These are phyloP conservation scores for Paecilomyces dactylethromorphus DNA, from an alignment of 2,329 filamentous ascomycete genomes.

Conservation along the genomic window DNA sequence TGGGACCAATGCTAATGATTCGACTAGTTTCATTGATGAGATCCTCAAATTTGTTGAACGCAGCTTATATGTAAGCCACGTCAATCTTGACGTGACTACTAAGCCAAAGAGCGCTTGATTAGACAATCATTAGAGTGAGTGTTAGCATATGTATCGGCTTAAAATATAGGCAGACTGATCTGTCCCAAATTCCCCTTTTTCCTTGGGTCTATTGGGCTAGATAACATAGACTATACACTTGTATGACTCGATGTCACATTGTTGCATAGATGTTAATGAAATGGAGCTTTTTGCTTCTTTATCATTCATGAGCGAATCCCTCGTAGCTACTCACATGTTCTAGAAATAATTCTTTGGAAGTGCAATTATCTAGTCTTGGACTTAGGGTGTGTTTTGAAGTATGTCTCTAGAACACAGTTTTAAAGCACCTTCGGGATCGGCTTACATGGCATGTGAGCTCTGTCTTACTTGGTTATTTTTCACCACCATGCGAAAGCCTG, in stretches of 20 bases:
- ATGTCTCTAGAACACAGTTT: too few species aligned
- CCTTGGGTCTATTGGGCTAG: background rate
- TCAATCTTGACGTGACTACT: slow-evolving; percentile 22
- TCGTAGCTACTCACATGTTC: background rate
- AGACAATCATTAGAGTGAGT: background rate
- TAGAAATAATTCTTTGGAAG: background rate
- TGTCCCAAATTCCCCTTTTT: background rate
- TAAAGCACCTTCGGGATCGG: too few species aligned
- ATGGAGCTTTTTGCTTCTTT: background rate
- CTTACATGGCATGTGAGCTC: too few species aligned
- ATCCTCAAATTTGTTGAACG: slow-evolving; percentile 72
- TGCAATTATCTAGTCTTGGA: too few species aligned
- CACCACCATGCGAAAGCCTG: too few species aligned
- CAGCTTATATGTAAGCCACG: slow-evolving; percentile 46
- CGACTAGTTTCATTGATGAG: slow-evolving; percentile 68
- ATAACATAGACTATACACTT: background rate
- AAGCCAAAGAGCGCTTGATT: slow-evolving; percentile 31
- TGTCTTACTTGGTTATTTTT: too few species aligned
- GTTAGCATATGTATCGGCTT: background rate
- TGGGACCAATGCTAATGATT: slow-evolving; percentile 13
- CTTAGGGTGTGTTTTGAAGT: too few species aligned
- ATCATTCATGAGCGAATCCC: background rate
- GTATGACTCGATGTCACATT: background rate
- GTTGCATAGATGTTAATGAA: background rate
- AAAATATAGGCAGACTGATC: background rate